These are phyloP conservation scores for Lepidium aucheri DNA, from an alignment of 345 rosid species.

Conservation along the genomic window DNA sequence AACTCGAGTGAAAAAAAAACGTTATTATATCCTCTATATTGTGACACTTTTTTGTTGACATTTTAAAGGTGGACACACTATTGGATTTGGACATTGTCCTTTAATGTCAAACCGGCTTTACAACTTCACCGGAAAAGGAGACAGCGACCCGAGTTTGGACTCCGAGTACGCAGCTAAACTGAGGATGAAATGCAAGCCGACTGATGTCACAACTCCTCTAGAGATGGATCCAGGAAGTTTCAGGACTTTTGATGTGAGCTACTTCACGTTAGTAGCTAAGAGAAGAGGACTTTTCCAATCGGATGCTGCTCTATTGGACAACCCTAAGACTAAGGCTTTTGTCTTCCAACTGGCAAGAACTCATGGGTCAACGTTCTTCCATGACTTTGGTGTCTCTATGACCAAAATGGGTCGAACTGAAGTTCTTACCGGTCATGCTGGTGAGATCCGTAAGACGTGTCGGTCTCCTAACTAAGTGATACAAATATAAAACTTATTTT, in stretches of 20 bases:
- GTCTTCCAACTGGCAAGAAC: neutral
- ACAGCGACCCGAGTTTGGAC: conserved; percentile 50
- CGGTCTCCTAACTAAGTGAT: conserved; percentile 27
- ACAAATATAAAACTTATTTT: neutral
- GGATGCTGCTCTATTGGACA: conserved; percentile 47
- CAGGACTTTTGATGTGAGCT: conserved; percentile 36
- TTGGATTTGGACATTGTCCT: conserved; percentile 51
- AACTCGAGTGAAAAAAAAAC: too few species aligned
- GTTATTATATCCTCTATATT: too few species aligned
- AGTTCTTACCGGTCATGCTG: conserved; percentile 33
- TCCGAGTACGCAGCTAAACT: conserved; percentile 29
- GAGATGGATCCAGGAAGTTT: conserved; percentile 55
- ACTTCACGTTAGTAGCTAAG: conserved; percentile 32
- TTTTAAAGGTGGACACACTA: conserved; percentile 50
- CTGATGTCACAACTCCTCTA: conserved; percentile 26
- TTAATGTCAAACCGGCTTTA: conserved; percentile 47
- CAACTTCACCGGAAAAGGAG: conserved; percentile 63
- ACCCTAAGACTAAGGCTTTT: conserved; percentile 18
- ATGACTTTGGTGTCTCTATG: conserved; percentile 54
- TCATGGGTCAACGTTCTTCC: conserved; percentile 25
- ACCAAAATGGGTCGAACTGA: conserved; percentile 41
- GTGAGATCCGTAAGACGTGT: conserved; percentile 55
- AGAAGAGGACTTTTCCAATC: conserved; percentile 53
- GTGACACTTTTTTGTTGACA: too few species aligned
- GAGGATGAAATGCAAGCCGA: conserved; percentile 45